These are phyloP conservation scores for Codiaeum variegatum DNA, from an alignment of 441 rosid genomes.

Conservation along the genomic window DNA sequence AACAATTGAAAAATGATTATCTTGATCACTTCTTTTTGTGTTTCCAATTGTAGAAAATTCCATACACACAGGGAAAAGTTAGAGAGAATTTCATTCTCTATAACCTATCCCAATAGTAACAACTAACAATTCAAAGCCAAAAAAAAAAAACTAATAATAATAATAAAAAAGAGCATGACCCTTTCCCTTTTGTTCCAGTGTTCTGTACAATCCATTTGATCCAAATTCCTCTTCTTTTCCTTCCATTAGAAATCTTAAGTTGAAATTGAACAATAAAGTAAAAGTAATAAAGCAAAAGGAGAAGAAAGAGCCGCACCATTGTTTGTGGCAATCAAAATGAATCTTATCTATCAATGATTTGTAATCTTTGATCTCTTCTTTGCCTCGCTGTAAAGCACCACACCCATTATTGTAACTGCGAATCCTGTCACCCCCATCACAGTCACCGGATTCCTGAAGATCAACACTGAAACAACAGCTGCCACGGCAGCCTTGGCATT, in stretches of 20 bases:
- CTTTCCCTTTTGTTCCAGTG: conserved; percentile 27
- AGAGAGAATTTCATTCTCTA: conserved; percentile 39
- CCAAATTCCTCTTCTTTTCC: conserved; percentile 35
- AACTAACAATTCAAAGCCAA: conserved; percentile 19
- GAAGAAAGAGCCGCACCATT: conserved; percentile 35
- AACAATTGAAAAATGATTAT: conserved; percentile 17
- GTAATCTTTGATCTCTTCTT: conserved; percentile 89
- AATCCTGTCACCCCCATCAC: conserved; percentile 90
- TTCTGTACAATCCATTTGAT: conserved; percentile 51
- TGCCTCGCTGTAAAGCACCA: conserved; percentile 94
- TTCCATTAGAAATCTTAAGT: conserved; percentile 26
- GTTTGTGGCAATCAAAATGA: conserved; percentile 38
- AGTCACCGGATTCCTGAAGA: conserved; percentile 90
- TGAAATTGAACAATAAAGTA: conserved; percentile 20
- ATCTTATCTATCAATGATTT: conserved; percentile 41
- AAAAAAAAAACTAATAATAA: conserved; percentile 21
- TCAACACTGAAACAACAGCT: conserved; percentile 86
- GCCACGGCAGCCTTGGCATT: conserved; percentile 97
- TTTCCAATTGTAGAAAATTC: conserved; percentile 23
- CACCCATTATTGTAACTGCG: conserved; percentile 89
- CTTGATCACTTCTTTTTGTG: conserved; percentile 20
- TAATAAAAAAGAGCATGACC: conserved; percentile 23
- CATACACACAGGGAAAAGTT: conserved; percentile 31
- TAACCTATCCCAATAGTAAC: conserved; percentile 28
- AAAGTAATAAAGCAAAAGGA: conserved; percentile 27